Base-by-base conservation (phyloP, 2,329 filamentous ascomycete species). In the Aspergillus sp. region DNA sequence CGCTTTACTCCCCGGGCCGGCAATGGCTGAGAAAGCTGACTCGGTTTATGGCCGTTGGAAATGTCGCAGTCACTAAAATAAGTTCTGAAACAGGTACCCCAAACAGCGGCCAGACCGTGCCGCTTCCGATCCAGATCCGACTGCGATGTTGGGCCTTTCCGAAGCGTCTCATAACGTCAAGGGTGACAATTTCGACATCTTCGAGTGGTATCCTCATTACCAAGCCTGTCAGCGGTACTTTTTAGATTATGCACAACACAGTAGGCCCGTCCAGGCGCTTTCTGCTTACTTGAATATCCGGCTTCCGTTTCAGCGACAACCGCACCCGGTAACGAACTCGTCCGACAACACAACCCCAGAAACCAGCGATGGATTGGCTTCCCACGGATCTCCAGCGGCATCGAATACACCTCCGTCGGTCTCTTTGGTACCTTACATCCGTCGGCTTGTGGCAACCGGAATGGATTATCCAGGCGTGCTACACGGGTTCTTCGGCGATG, bases 401-500 rank as follows among this genome's bases (percentile, higher is more conserved):
- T 70, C 79, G 43, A 70, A 75, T 31, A 74, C 76, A 3, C 72
- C 77, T 9, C 75, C 71, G 13, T 71, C 75, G 67, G 83, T 93
- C 50, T 92, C 91, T 1, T 82, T 97, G 11, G 85, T 95, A 4
- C 94, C 95, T 0, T 99, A 96, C 76, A 89, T 98, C 64, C 89
- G 94, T 38, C 91, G 95, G 17, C 85, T 98, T 2, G 88, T 98
- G 51, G 92, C 92, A 17, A 98, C 94, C 0, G 94, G 93, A 2
- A 95, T 96, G 80, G 95, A 98, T 76, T 89, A 88, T 46, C 88
- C 91, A 0, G 88, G 88, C 0, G 89, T 98, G n/a, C 81, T 99
- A 63, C 92, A 97, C 73, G 93, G 93, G 11, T 97, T 97, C 80
- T 99, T 98, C 70, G 95, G 95, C n/a, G 91, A 97, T 66, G 90